A percentile compares a stretch with the other conserved stretches of the same genome.
Evolutionary conservation across 1,284 basidiomycete species (phyloP).

Genomic region (Salmacisia buchloeana): DNA sequence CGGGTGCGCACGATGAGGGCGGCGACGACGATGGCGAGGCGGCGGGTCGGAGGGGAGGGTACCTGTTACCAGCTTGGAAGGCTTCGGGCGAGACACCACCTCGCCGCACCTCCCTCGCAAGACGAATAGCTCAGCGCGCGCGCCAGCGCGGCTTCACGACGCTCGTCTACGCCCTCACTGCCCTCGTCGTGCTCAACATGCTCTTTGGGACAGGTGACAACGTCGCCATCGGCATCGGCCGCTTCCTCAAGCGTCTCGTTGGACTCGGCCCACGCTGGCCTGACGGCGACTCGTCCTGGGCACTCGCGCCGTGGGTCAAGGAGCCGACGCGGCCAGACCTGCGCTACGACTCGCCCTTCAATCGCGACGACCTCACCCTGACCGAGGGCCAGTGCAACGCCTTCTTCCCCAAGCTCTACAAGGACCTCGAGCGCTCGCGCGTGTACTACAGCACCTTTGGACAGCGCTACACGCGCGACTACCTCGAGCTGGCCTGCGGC

Average conservation of each 20-base stretch:
- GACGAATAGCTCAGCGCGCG: background rate
- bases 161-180: background rate
- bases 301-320: constrained; percentile 20
- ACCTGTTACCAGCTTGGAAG: background rate
- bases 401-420: constrained; percentile 40
- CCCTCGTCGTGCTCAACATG: constrained; percentile 1
- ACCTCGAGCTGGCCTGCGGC: constrained; percentile 39
- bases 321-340: constrained; percentile 23
- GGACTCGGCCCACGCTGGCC: background rate
- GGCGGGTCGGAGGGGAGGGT: too few species aligned
- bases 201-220: background rate
- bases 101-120: background rate
- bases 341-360: constrained; percentile 36
- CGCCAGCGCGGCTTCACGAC: background rate
- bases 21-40: too few species aligned
- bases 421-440: constrained; percentile 37
- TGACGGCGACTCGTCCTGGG: background rate
- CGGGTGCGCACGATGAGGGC: too few species aligned
- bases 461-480: constrained; percentile 24
- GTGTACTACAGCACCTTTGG: constrained; percentile 27
- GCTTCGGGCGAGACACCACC: background rate
- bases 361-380: constrained; percentile 39
- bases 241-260: background rate
- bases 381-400: constrained; percentile 44
- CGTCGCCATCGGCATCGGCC: background rate